A percentile compares a stretch with the other conserved stretches of the same genome.
Evolutionary conservation across 2,329 filamentous ascomycete genomes (phyloP).

Genomic region (Calonectria leucothoes): DNA sequence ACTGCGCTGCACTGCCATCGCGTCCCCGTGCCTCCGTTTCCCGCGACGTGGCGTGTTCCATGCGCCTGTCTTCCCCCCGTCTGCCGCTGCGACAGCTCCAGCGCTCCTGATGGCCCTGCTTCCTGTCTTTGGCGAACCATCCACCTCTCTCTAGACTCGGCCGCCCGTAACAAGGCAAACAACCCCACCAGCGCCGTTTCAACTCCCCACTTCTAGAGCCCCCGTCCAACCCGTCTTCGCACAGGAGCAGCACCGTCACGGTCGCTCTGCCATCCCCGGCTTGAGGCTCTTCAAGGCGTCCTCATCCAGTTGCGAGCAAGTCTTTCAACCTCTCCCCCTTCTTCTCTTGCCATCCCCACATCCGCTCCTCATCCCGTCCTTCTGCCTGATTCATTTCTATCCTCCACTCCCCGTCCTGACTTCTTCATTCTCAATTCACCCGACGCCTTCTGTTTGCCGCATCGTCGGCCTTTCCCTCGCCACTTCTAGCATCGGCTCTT

Average conservation of each 20-base stretch:
- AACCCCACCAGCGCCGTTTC: slow-evolving; percentile 18
- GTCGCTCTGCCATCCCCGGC: background rate
- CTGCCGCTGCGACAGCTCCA: background rate
- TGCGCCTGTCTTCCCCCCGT: background rate
- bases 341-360: slow-evolving; percentile 13
- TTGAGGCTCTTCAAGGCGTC: background rate
- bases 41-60: slow-evolving; percentile 15
- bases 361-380: background rate
- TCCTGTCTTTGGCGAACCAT: slow-evolving; percentile 9
- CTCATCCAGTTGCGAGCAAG: background rate
- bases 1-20: slow-evolving; percentile 4
- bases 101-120: background rate
- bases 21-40: slow-evolving; percentile 2
- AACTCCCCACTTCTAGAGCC: slow-evolving; percentile 18
- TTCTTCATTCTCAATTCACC: background rate
- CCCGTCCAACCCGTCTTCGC: background rate
- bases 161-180: slow-evolving; percentile 16
- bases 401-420: background rate
- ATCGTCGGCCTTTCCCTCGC: background rate
- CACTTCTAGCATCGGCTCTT: background rate
- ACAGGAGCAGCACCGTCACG: background rate
- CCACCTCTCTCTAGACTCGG: background rate
- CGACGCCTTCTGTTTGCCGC: background rate
- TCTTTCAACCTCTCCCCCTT: slow-evolving; percentile 19
- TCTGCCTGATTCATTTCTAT: slow-evolving; percentile 8